Percentiles rank a stretch among this genome's conserved stretches.
Conservation (phyloP, 805 yeast species). For the Wickerhamomyces strasburgensis region DNA sequence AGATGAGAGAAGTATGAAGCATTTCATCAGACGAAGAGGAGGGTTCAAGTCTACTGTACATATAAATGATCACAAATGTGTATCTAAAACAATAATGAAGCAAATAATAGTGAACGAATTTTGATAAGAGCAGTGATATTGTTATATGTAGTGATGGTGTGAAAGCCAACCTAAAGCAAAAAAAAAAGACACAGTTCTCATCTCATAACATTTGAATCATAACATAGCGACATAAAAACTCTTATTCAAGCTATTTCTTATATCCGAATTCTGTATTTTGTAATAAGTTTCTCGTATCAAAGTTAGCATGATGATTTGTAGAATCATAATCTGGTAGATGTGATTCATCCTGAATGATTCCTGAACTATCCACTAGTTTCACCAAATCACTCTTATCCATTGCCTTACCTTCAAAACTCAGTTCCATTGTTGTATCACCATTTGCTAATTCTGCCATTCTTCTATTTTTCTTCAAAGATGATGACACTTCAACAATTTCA, state of each 20-base stretch:
- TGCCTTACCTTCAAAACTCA: conserved; percentile 43
- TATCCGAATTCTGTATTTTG: conserved; percentile 20
- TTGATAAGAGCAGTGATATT: too few relatives aligned
- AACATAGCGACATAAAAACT: too few relatives aligned
- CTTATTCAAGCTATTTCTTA: too few relatives aligned
- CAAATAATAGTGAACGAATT: too few relatives aligned
- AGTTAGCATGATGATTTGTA: conserved; percentile 8
- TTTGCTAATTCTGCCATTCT: conserved; percentile 15
- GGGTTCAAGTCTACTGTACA: neutral
- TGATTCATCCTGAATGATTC: conserved; percentile 29
- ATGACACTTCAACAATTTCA: conserved; percentile 19
- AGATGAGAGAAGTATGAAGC: neutral
- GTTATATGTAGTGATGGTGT: too few relatives aligned
- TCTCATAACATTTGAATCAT: too few relatives aligned
- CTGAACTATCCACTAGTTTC: conserved; percentile 35
- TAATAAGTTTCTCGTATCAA: conserved; percentile 23
- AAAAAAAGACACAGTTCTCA: too few relatives aligned
- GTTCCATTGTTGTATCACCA: conserved; percentile 29
- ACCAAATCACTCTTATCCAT: conserved; percentile 38
- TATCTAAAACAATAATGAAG: too few relatives aligned
- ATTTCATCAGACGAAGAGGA: neutral
- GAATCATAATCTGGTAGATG: conserved; percentile 7
- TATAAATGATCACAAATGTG: too few relatives aligned
- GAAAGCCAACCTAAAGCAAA: too few relatives aligned
- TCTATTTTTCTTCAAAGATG: conserved; percentile 25